Percentiles rank a stretch among this genome's conserved stretches.
Evolutionary conservation across 768 basidiomycete species (phyloP).

Genomic region (Xanthoconium purpureum): DNA sequence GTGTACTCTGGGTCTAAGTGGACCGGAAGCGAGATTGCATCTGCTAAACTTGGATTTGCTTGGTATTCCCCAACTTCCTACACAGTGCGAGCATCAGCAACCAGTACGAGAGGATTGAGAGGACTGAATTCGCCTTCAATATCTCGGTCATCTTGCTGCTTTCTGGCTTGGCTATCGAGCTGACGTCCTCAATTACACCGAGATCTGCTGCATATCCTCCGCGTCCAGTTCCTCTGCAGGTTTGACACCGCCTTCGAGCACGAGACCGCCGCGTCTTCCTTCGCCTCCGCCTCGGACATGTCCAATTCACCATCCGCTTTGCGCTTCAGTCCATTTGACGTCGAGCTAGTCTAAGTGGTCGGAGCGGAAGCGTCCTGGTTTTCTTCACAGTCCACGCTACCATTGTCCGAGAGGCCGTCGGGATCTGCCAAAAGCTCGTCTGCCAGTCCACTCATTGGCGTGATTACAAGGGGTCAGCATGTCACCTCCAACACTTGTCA

Average conservation of each 20-base stretch:
- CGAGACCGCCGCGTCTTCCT: slow-evolving; percentile 51
- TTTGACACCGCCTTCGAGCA: slow-evolving; percentile 81
- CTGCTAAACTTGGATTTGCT: slow-evolving; percentile 70
- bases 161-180: slow-evolving; percentile 83
- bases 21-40: slow-evolving; percentile 74
- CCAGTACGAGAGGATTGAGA: not conserved
- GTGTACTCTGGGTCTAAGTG: slow-evolving; percentile 95
- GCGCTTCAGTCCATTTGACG: slow-evolving; percentile 50
- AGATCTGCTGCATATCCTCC: slow-evolving; percentile 90
- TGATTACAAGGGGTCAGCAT: not conserved
- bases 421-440: slow-evolving; percentile 93
- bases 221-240: slow-evolving; percentile 96
- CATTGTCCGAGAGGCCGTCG: slow-evolving; percentile 76
- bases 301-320: slow-evolving; percentile 55
- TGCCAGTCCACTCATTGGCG: slow-evolving; percentile 73
- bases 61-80: slow-evolving; percentile 92
- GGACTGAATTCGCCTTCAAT: slow-evolving; percentile 58
- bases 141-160: slow-evolving; percentile 85
- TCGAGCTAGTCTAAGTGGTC: slow-evolving; percentile 14
- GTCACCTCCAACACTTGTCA: not conserved
- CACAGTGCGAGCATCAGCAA: not conserved
- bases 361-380: slow-evolving; percentile 25
- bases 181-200: slow-evolving; percentile 77
- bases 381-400: slow-evolving; percentile 49
- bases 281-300: slow-evolving; percentile 48